phyloP scores from a whole-genome alignment of 106 monocot species.

The Hemerocallis citrina region DNA sequence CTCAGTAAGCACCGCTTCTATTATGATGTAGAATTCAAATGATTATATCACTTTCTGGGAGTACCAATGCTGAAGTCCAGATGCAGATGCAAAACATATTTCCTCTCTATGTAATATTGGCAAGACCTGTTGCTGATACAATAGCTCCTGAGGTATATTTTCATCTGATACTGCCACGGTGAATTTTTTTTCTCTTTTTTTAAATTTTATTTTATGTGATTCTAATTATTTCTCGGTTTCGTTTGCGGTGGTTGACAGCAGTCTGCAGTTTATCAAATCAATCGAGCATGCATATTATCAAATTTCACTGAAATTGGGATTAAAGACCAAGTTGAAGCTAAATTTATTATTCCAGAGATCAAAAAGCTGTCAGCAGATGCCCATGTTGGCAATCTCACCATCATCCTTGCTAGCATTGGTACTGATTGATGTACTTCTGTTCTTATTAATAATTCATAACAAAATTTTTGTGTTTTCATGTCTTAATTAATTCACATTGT shows the following conservation, averaged over 20 bases:
- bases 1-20: too few relatives aligned
- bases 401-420: constrained; percentile 73
- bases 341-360: constrained; percentile 77
- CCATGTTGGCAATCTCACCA: constrained; percentile 35
- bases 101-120: constrained; percentile 77
- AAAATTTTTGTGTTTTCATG: neutral
- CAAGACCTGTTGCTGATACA: constrained; percentile 39
- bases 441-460: neutral
- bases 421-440: constrained; percentile 2
- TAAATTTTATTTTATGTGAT: neutral
- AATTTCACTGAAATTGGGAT: constrained; percentile 55
- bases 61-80: constrained; percentile 44
- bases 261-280: constrained; percentile 54
- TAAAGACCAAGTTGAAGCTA: constrained; percentile 60
- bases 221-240: too few relatives aligned
- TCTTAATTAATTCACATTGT: neutral
- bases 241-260: constrained; percentile 36
- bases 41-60: constrained; percentile 60
- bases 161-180: neutral
- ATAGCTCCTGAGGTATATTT: constrained; percentile 38
- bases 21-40: constrained; percentile 59
- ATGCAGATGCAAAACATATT: constrained; percentile 49
- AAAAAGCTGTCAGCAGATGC: constrained; percentile 49
- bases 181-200: neutral
- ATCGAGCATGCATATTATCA: constrained; percentile 34